Conservation (phyloP, 805 yeast species). For the Spathaspora hagerdaliae region DNA sequence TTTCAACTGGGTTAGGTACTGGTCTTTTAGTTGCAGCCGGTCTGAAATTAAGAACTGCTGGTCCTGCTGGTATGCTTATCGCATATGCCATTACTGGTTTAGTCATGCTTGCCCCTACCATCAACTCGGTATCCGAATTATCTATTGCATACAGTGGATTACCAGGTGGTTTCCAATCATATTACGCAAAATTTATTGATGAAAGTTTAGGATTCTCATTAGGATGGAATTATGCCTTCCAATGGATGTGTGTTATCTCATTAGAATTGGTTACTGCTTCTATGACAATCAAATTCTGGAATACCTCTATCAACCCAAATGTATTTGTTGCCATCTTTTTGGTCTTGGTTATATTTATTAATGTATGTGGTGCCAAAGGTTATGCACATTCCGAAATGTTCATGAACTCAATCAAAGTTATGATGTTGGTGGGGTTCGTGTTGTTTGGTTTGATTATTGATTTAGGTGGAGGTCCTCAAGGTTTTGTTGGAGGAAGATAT, state of each 20-base stretch:
- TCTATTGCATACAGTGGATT: constrained; percentile 55
- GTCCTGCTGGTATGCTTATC: constrained; percentile 30
- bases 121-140: constrained; percentile 42
- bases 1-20: constrained; percentile 39
- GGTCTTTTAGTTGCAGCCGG: constrained; percentile 42
- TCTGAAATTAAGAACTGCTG: constrained; percentile 30
- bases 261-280: constrained; percentile 63
- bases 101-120: constrained; percentile 29
- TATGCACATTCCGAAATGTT: constrained; percentile 41
- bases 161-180: constrained; percentile 62
- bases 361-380: constrained; percentile 43
- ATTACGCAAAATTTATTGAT: constrained; percentile 40
- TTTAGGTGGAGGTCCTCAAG: constrained; percentile 32
- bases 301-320: constrained; percentile 44
- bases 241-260: constrained; percentile 60
- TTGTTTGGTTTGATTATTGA: constrained; percentile 37
- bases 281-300: constrained; percentile 60
- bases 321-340: constrained; percentile 53
- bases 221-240: constrained; percentile 48
- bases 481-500: constrained; percentile 37
- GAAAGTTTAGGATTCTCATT: constrained; percentile 35
- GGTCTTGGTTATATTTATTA: constrained; percentile 40
- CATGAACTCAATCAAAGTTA: constrained; percentile 32
- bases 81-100: constrained; percentile 34
- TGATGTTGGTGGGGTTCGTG: constrained; percentile 35